Evolutionary conservation across 768 basidiomycete species (phyloP), one percentile per base, ranked within the genome.

Genomic region (Rhodotorula toruloides): DNA sequence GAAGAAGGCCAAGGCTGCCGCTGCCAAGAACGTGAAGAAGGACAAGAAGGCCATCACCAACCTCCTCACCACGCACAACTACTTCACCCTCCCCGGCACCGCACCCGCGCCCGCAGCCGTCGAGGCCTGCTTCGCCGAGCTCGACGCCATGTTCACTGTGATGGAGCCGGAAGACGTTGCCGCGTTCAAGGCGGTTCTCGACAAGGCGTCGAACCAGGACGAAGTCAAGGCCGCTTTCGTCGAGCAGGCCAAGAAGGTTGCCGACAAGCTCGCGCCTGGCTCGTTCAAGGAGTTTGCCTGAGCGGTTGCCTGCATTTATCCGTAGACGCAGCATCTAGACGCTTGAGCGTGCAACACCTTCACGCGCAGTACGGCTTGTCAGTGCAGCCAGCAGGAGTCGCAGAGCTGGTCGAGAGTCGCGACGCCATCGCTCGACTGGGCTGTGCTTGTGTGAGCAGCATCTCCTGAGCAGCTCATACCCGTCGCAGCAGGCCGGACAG

Each of bases 1-100:
- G 17, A 93, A 93, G 81, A 93, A 93, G 80, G 89, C 89, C 37
- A 81, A 88, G 68, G 82, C 88, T 68, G 82, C 82, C 50, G 83
- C 75, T 10, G 62, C 61, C 47, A 73, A 74, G 72, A 65, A 66
- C 46, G 58, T 72, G 56, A 72, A 72, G 73, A 67, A 71, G 56
- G 56, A 71, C 52, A 69, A 72, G 62, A 74, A 79, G 76, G 73
- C 80, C 46, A 77, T 80, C 67, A 71, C 76, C 9, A 75, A 76
- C 54, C 74, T 78, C 64, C 76, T 81, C 65, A 69, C 80, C 29
- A 62, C 74, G 25, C 74, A 76, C 74, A 81, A 81, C 77, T 81
- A 81, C 78, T 80, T 81, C 75, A 74, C 74, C 46, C 56, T 78
- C 47, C 73, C 71, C 25, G 77, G 77, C 21, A 70, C 77, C 16